Evolutionary conservation across 2,329 filamentous ascomycete genomes (phyloP).

Genomic region (Metarhizium robertsii): DNA sequence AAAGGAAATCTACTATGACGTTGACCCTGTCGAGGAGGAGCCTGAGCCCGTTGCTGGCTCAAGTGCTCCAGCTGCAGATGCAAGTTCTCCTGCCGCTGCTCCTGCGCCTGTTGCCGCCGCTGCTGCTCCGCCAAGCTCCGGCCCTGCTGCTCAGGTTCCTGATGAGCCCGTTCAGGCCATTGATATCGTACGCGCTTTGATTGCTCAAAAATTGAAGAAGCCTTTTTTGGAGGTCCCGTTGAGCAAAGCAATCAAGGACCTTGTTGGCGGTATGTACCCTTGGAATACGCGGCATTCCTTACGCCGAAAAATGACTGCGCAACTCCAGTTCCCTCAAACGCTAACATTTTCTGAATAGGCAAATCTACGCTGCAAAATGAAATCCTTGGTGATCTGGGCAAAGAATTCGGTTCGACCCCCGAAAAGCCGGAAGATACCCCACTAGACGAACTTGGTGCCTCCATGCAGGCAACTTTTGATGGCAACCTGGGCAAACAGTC

Average conservation of each 20-base stretch:
- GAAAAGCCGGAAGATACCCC: conserved; percentile 98
- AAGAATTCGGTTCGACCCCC: conserved; percentile 95
- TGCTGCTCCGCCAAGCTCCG: conserved; percentile 60
- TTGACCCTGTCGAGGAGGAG: conserved; percentile 90
- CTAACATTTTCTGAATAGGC: conserved; percentile 40
- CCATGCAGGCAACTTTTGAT: conserved; percentile 98
- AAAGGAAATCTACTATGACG: conserved; percentile 99
- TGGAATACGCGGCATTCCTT: not conserved
- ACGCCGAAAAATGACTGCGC: not conserved
- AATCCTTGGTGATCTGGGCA: conserved; percentile 93
- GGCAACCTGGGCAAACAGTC: conserved; percentile 97
- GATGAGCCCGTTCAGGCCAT: conserved; percentile 83
- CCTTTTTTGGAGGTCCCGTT: conserved; percentile 77
- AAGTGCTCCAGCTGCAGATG: conserved; percentile 37
- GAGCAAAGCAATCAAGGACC: conserved; percentile 95
- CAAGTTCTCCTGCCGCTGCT: conserved; percentile 43
- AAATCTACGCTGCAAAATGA: conserved; percentile 99
- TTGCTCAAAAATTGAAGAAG: conserved; percentile 98
- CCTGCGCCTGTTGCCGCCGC: conserved; percentile 46
- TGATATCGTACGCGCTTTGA: conserved; percentile 79
- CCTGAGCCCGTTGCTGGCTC: conserved; percentile 50
- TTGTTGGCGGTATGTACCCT: conserved; percentile 74
- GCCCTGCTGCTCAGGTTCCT: conserved; percentile 76
- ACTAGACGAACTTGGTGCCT: conserved; percentile 84
- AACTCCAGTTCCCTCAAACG: not conserved